A percentile compares a stretch with the other conserved stretches of the same genome.
Conservation (phyloP, 1,139 yeast species). For the Diutina siamensis region DNA sequence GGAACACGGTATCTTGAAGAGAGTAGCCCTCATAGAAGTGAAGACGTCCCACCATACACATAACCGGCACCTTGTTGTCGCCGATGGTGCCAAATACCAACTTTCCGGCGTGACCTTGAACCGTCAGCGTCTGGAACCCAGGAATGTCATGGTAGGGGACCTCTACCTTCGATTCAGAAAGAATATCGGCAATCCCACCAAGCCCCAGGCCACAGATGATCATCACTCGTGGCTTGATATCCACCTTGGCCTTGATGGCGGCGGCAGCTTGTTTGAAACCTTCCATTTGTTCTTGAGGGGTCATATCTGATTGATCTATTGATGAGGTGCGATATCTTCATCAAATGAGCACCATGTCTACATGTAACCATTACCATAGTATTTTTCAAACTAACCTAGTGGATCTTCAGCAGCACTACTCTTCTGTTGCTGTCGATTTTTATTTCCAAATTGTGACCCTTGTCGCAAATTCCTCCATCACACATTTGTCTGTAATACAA, state of each 20-base stretch:
- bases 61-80: constrained; percentile 56
- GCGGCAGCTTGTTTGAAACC: constrained; percentile 15
- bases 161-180: constrained; percentile 30
- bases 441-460: constrained; percentile 9
- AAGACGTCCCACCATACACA: constrained; percentile 88
- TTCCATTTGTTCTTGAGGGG: constrained; percentile 6
- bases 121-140: constrained; percentile 72
- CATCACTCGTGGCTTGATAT: constrained; percentile 43
- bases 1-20: constrained; percentile 73
- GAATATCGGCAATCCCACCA: constrained; percentile 64
- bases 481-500: constrained; percentile 36
- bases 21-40: constrained; percentile 90
- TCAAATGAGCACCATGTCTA: too few species aligned
- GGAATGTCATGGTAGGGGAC: constrained; percentile 65
- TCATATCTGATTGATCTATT: not conserved
- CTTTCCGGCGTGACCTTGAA: constrained; percentile 82
- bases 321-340: too few species aligned
- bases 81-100: constrained; percentile 74
- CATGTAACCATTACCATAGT: too few species aligned
- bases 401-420: not conserved
- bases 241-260: constrained; percentile 11
- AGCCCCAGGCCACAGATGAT: constrained; percentile 93
- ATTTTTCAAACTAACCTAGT: too few species aligned
- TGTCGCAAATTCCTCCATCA: constrained; percentile 10
- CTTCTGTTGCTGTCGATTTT: constrained; percentile 5